Percentiles rank a stretch among this genome's conserved stretches.
These are phyloP conservation scores for Collybia sordida DNA, from an alignment of 768 basidiomycete species.

Conservation along the genomic window DNA sequence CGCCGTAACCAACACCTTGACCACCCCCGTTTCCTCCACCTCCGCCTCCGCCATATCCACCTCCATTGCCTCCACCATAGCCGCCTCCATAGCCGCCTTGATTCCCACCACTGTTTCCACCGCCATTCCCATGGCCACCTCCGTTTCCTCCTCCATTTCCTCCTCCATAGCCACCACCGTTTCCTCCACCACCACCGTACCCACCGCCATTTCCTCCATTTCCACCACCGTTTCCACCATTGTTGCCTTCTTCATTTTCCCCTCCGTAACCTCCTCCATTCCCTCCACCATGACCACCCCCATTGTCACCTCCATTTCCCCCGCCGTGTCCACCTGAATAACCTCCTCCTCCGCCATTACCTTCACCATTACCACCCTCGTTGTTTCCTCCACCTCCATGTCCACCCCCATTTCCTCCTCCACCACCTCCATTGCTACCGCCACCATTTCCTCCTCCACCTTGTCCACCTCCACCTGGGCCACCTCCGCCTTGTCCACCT, in stretches of 20 bases:
- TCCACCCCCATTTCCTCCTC: no score
- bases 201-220: no score
- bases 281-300: conserved; percentile 27
- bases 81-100: no score
- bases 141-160: neutral
- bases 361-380: conserved; percentile 15
- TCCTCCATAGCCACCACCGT: neutral
- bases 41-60: no score
- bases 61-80: no score
- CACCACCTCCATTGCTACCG: no score
- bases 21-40: neutral
- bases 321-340: conserved; percentile 10
- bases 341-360: conserved; percentile 15
- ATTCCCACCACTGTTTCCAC: no score
- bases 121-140: conserved; percentile 10
- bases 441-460: no score
- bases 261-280: conserved; percentile 11
- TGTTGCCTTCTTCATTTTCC: no score
- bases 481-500: conserved; percentile 7
- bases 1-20: conserved; percentile 8
- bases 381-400: conserved; percentile 16
- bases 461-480: neutral
- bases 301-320: no score
- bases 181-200: no score
- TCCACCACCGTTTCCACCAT: no score